Evolutionary conservation across 257 asterid species (phyloP).

Genomic region (Solanum stenotomum): DNA sequence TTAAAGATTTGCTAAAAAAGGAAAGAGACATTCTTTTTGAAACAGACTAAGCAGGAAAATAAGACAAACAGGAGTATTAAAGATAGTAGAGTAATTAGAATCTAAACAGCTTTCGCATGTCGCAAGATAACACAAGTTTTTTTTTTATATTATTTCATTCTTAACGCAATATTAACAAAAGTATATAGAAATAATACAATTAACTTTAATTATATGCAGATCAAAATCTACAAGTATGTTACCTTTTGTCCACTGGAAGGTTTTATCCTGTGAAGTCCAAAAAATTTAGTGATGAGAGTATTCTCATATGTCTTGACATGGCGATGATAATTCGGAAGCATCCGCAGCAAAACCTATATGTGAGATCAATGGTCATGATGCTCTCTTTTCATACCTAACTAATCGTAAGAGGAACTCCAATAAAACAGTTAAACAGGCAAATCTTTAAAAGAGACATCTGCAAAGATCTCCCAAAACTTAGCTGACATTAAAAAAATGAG

Average conservation of each 20-base stretch:
- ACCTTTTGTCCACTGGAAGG: slow-evolving; percentile 97
- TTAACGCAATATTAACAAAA: not conserved
- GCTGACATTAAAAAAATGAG: not conserved
- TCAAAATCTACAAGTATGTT: slow-evolving; percentile 1
- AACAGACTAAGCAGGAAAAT: not conserved
- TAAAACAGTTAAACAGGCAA: not conserved
- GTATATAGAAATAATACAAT: not conserved
- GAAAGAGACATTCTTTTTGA: not conserved
- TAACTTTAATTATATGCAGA: not conserved
- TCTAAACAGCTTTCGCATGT: not conserved
- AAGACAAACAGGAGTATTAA: not conserved
- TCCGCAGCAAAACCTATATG: slow-evolving; percentile 74
- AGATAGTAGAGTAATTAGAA: not conserved
- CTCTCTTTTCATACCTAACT: not conserved
- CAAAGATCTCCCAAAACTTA: not conserved
- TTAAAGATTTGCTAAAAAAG: not conserved
- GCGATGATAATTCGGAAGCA: slow-evolving; percentile 85
- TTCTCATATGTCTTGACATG: slow-evolving; percentile 76
- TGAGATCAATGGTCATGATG: slow-evolving; percentile 9
- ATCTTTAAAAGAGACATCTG: not conserved
- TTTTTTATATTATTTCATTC: not conserved
- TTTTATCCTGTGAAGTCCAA: slow-evolving; percentile 96
- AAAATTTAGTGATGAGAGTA: slow-evolving; percentile 89
- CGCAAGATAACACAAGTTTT: not conserved
- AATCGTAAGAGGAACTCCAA: not conserved